These are phyloP conservation scores for Solanum appendiculatum DNA, from an alignment of 257 asterid genomes.

Conservation along the genomic window DNA sequence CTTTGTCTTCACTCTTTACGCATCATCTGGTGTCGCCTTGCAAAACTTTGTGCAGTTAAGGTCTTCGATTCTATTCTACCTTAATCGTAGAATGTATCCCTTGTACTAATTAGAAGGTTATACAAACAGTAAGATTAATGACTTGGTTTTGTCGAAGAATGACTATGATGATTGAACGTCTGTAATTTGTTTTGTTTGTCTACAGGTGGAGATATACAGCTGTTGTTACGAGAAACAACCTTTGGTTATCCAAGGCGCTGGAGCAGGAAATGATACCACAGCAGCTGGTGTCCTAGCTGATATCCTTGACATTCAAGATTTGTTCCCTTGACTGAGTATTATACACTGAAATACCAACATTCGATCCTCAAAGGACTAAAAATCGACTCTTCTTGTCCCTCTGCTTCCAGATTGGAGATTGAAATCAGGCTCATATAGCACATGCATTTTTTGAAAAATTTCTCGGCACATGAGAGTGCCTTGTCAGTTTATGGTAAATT, in stretches of 20 bases:
- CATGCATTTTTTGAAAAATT: not conserved
- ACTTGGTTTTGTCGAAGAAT: too few species aligned
- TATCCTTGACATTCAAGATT: conserved; percentile 75
- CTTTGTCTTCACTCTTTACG: not conserved
- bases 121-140: too few species aligned
- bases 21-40: not conserved
- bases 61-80: not conserved
- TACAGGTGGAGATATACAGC: conserved; percentile 83
- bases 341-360: too few species aligned
- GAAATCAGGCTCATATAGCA: not conserved
- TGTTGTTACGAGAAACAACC: conserved; percentile 69
- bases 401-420: not conserved
- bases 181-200: not conserved
- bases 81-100: not conserved
- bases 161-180: too few species aligned
- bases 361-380: too few species aligned
- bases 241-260: conserved; percentile 91
- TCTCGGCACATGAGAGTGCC: too few species aligned
- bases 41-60: not conserved
- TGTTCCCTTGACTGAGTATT: too few species aligned
- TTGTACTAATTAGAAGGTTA: not conserved
- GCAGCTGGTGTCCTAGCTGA: conserved; percentile 96
- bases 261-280: conserved; percentile 91
- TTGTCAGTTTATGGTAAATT: too few species aligned
- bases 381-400: not conserved